Evolutionary conservation across 108 stramenopile genomes (phyloP), one percentile per base, ranked within the genome.

Genomic region (Skeletonema costatum): DNA sequence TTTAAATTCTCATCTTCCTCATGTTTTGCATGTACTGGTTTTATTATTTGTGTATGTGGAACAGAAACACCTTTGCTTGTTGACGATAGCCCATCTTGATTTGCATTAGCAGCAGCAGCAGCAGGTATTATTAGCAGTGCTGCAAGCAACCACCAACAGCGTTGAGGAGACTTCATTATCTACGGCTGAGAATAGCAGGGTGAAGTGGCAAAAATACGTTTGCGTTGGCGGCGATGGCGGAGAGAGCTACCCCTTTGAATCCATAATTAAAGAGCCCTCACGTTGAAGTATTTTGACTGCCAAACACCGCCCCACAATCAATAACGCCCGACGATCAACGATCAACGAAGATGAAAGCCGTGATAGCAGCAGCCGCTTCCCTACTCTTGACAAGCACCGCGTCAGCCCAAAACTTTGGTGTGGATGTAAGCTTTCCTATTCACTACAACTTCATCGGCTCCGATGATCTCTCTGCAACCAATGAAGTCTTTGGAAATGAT

Each of bases 381-480:
- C 7, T 6, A 41, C 41, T 42, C 41, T 13, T 14, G 41, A 51
- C 19, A 19, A 51, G 4, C 50, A 7, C 19, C 50, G 50, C 19
- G 48, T 44, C 46, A 70, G 68, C 48, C 51, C 68, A 70, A 30
- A 11, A 61, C 11, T 78, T 64, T 50, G 82, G 82, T 32, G 76
- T 83, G 1, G 82, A 83, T 42, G 65, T 61, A 1, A 78, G 77
- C 51, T 83, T 76, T 59, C 82, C 82, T 10, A 74, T 83, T 46
- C 82, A 83, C 56, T 29, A 67, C 70, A 63, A 59, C 63, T 71
- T 64, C 32, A 38, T 81, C 8, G 61, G 61, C 31, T 36, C 62
- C 13, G 36, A 61, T n/a, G 13, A 32, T 13, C 58, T 69, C 30
- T 38, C 67, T 38, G 46, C 38, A 1, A 76, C 68, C 4, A 50